Evolutionary conservation across 305 asterid species (phyloP).

Genomic region (Rubia balearica): DNA sequence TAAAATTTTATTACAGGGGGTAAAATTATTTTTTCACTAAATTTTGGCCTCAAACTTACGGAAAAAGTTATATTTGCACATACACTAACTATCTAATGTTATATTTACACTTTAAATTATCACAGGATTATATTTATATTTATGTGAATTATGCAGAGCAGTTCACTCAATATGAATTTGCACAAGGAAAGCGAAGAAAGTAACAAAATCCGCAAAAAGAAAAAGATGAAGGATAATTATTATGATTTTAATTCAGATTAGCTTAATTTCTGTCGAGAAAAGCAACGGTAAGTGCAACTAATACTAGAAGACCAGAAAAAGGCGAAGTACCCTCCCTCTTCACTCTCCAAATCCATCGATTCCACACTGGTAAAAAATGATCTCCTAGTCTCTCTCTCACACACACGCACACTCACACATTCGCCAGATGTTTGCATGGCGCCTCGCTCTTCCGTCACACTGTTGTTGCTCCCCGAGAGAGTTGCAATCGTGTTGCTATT

Average conservation of each 20-base stretch:
- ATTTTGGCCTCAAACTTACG: too few species aligned
- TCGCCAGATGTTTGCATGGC: slow-evolving; percentile 16
- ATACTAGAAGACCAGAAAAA: not conserved
- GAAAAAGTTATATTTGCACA: too few species aligned
- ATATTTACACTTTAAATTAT: too few species aligned
- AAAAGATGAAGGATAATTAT: not conserved
- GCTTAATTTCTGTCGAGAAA: not conserved
- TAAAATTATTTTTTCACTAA: too few species aligned
- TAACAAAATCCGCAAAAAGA: not conserved
- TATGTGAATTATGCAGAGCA: too few species aligned
- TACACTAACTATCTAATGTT: too few species aligned
- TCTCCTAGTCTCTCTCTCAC: slow-evolving; percentile 9
- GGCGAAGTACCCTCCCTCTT: slow-evolving; percentile 7
- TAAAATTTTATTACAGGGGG: too few species aligned
- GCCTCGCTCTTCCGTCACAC: slow-evolving; percentile 5
- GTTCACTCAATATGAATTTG: too few species aligned
- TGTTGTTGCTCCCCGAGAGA: slow-evolving; percentile 6
- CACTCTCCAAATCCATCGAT: slow-evolving; percentile 5
- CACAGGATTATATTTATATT: too few species aligned
- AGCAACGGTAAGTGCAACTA: slow-evolving; percentile 1
- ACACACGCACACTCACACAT: not conserved
- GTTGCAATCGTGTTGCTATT: not conserved
- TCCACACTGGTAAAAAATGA: not conserved
- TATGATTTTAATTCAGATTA: not conserved
- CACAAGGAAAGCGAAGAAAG: not conserved